Evolutionary conservation across 805 yeast genomes (phyloP), one percentile per base, ranked within the genome.

Genomic region (Yamadazyma kitorensis): DNA sequence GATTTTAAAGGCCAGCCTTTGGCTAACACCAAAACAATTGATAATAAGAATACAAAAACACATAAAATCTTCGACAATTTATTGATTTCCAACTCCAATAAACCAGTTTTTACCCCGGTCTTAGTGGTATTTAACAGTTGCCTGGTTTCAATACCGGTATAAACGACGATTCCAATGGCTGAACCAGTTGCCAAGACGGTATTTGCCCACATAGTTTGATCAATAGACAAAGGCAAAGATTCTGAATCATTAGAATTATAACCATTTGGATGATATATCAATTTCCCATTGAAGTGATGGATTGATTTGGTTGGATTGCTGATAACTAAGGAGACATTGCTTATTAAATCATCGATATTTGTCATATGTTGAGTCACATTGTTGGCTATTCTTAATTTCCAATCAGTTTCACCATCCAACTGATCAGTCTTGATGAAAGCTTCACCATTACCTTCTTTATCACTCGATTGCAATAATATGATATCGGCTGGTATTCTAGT

Each of bases 321-420:
- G 5, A 87, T 87, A n/a, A 88, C 70, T 29, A 70, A 66, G 15
- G 67, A 57, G 11, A 64, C 44, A 28, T 79, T 70, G 37, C 74
- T 71, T 20, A 68, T 67, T 32, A 84, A 53, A 29, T 74, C 76
- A 31, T 67, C 64, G n/a, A 72, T 61, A 9, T 75, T 58, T 2
- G 47, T 31, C 27, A 76, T 46, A 22, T 57, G 57, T 54, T 91
- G 98, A 1, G 96, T 86, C 18, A 79, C 51, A 9, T 80, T 72
- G 30, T 81, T 73, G 0, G 96, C 93, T 24, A 86, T 63, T 49
- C 98, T 70, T 36, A 93, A 68, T 57, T 93, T 93, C 99, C 99
- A 93, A 62, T 93, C 99, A 5, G 99, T 93, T 59, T 93, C 99
- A 54, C 99, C 99, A 59, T 93, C 99, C 32, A 93, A 68, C 61